Conservation (phyloP, 768 basidiomycete species). For the Hirschioporus abietinus region DNA sequence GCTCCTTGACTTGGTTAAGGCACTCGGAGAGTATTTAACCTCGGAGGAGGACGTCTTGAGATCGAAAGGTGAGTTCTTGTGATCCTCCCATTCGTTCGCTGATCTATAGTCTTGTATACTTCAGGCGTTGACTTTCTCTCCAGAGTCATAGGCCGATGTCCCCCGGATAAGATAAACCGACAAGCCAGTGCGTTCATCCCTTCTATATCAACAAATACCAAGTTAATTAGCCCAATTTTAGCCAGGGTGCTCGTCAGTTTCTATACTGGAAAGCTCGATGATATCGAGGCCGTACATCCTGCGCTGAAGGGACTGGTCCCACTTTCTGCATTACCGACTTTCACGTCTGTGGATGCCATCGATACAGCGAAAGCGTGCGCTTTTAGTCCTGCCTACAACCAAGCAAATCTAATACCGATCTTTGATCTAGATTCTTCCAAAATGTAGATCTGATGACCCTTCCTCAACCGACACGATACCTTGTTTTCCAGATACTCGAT, state of each 20-base stretch:
- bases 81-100: constrained; percentile 3
- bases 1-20: constrained; percentile 77
- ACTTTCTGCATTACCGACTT: constrained; percentile 56
- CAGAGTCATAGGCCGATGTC: constrained; percentile 55
- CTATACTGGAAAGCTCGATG: constrained; percentile 82
- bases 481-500: constrained; percentile 79
- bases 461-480: constrained; percentile 75
- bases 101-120: constrained; percentile 12
- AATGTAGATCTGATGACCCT: constrained; percentile 80
- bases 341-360: constrained; percentile 59
- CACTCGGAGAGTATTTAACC: constrained; percentile 82
- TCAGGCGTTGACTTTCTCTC: constrained; percentile 85
- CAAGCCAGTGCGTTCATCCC: constrained; percentile 63
- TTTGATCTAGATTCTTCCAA: constrained; percentile 52
- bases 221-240: constrained; percentile 26
- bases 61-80: constrained; percentile 56
- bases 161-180: constrained; percentile 60
- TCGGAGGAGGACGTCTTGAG: constrained; percentile 77
- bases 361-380: constrained; percentile 59
- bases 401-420: constrained; percentile 1
- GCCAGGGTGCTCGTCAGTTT: constrained; percentile 81
- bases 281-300: constrained; percentile 78
- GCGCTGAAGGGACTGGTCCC: constrained; percentile 71
- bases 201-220: constrained; percentile 6
- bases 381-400: constrained; percentile 9